Conservation (phyloP, 208 protist species). For the Vickermania ingenoplastis region DNA sequence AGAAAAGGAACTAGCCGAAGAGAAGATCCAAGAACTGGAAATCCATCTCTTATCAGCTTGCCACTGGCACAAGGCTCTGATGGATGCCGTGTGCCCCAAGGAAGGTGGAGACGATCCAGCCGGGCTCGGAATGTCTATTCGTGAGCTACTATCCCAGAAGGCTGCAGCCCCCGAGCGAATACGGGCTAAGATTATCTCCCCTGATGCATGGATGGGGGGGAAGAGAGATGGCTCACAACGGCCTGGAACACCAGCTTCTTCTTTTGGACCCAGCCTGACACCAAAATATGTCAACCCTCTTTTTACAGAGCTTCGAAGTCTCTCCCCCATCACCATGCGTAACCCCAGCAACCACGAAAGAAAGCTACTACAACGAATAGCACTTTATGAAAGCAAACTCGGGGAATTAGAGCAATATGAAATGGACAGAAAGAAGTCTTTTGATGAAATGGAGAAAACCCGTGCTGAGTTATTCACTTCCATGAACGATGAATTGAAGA, state of each 20-base stretch:
- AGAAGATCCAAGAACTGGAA: too few relatives aligned
- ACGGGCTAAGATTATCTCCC: neutral
- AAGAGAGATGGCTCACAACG: neutral
- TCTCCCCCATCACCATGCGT: slow-evolving; percentile 41
- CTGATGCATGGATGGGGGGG: neutral
- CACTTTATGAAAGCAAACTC: slow-evolving; percentile 40
- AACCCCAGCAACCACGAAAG: slow-evolving; percentile 55
- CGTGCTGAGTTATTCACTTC: slow-evolving; percentile 65
- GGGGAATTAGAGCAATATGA: slow-evolving; percentile 43
- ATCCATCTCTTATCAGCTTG: too few relatives aligned
- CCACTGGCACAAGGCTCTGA: too few relatives aligned
- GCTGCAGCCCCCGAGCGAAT: too few relatives aligned
- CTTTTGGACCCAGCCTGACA: neutral
- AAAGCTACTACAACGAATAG: slow-evolving; percentile 43
- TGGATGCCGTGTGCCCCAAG: too few relatives aligned
- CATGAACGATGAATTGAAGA: slow-evolving; percentile 64
- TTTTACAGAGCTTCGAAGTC: slow-evolving; percentile 21
- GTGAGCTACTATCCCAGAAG: too few relatives aligned
- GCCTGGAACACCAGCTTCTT: neutral
- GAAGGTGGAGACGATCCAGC: too few relatives aligned
- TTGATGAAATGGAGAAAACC: slow-evolving; percentile 64
- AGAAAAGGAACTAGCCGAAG: slow-evolving; percentile 24
- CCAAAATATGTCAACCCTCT: slow-evolving; percentile 3
- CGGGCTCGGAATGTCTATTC: too few relatives aligned
- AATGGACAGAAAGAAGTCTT: slow-evolving; percentile 45